Evolutionary conservation across 768 basidiomycete species (phyloP).

Genomic region (Amanita subjunquillea): DNA sequence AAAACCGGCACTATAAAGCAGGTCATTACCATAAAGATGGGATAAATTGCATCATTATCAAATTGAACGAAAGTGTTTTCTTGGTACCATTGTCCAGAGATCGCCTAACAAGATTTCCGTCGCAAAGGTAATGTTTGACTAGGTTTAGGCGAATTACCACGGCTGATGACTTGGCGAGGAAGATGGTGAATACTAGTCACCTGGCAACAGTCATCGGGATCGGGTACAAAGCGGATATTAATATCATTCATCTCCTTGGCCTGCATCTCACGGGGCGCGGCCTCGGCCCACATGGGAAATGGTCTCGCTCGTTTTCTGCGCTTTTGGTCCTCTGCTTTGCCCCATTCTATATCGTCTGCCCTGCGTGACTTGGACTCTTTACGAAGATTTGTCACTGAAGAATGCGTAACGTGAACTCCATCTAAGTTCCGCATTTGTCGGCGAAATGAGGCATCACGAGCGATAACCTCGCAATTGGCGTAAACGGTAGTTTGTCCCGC

Average conservation of each 20-base stretch:
- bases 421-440: not conserved
- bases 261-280: not conserved
- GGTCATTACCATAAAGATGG: too few relatives aligned
- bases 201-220: not conserved
- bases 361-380: not conserved
- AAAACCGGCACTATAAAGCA: too few relatives aligned
- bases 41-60: too few relatives aligned
- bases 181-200: too few relatives aligned
- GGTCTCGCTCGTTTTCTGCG: not conserved
- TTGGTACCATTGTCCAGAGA: too few relatives aligned
- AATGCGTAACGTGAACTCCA: not conserved
- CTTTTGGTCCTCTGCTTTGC: not conserved
- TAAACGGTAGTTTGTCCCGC: conserved; percentile 1
- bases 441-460: not conserved
- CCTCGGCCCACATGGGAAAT: conserved; percentile 3
- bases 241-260: not conserved
- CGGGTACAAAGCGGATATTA: not conserved
- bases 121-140: too few relatives aligned
- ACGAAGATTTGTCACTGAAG: not conserved
- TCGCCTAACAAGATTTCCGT: too few relatives aligned
- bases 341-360: not conserved
- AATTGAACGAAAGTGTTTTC: too few relatives aligned
- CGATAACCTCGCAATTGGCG: not conserved
- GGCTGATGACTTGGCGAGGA: too few relatives aligned
- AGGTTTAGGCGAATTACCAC: too few relatives aligned